Evolutionary conservation across 768 basidiomycete species (phyloP).

Genomic region (Lactarius vividus): DNA sequence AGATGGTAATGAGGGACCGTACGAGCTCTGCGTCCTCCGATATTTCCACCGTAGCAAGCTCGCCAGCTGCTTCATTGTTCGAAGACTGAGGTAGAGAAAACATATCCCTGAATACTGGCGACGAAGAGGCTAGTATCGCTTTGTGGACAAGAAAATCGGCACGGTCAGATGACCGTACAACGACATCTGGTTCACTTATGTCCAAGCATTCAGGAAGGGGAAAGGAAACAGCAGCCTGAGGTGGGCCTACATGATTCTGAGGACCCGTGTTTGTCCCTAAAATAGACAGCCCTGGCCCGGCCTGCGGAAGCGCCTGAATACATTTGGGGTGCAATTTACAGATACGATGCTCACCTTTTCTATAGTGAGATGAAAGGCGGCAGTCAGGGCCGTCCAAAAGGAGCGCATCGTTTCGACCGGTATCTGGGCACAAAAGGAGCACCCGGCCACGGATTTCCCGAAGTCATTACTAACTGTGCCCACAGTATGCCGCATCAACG

Average conservation of each 20-base stretch:
- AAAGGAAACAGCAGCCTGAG: constrained; percentile 28
- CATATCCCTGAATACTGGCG: constrained; percentile 37
- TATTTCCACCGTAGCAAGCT: constrained; percentile 17
- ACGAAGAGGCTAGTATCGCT: constrained; percentile 28
- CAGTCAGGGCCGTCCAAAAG: not conserved
- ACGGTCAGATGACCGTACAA: not conserved
- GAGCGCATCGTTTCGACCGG: not conserved
- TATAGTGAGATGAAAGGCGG: not conserved
- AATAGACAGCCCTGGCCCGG: not conserved
- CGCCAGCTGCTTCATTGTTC: not conserved
- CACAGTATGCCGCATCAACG: not conserved
- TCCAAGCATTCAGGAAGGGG: constrained; percentile 27
- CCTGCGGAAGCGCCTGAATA: not conserved
- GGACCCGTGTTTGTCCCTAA: not conserved
- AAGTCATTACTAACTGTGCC: not conserved
- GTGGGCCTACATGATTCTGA: not conserved
- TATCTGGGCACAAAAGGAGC: not conserved
- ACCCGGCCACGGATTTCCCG: not conserved
- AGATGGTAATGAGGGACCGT: constrained; percentile 18
- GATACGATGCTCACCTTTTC: not conserved
- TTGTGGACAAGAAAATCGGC: not conserved
- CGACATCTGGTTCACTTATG: not conserved
- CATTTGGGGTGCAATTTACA: not conserved
- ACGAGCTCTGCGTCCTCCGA: constrained; percentile 25
- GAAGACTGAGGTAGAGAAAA: constrained; percentile 34